Base-by-base conservation (phyloP, 148 eudicot genomes). In the Rhododendron kiyosumense region DNA sequence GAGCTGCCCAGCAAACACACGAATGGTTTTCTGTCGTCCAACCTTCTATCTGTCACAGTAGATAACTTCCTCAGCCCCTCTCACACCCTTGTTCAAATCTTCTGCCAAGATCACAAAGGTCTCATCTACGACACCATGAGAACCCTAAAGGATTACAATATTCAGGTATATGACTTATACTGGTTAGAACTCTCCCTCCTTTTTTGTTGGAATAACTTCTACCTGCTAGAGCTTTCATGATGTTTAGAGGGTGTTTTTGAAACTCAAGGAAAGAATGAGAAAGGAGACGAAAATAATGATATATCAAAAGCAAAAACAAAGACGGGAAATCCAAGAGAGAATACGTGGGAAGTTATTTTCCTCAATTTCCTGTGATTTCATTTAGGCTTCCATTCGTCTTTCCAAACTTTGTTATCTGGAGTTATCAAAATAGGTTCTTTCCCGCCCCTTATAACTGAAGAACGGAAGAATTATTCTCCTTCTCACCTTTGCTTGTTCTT, bases 51-150 rank as follows among this genome's bases (percentile, higher is more conserved):
- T n/a, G 34, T 93, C 79, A 52, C 81, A 3, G 78, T 93, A 51
- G 95, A 93, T 84, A 91, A 92, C 88, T 88, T 87, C 81, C 90
- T 93, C 49, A 93, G 95, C 85, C 95, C 94, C 73, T 90, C 92
- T 26, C 95, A 93, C 86, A 92, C 91, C 32, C 90, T 92, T 28
- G 85, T 93, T 78, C 94, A 93, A 81, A 91, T 93, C 85, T 61
- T 87, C 78, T 93, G 93, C 86, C 90, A 78, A 86, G 95, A 92
- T 87, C 92, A 93, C 54, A 90, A 86, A 83, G 95, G 95, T 88
- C 93, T 93, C 51, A 85, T 93, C 78, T 92, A 93, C 52, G 94
- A 93, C 81, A 88, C 89, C 81, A 91, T 91, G 95, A 90, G 95
- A 84, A 92, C 94, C 32, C 84, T 93, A 49, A 93, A 93, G 89